Percentiles rank a stretch among this genome's conserved stretches.
Evolutionary conservation across 73 alveolate species (phyloP).

Genomic region (Stentor roeselii): DNA sequence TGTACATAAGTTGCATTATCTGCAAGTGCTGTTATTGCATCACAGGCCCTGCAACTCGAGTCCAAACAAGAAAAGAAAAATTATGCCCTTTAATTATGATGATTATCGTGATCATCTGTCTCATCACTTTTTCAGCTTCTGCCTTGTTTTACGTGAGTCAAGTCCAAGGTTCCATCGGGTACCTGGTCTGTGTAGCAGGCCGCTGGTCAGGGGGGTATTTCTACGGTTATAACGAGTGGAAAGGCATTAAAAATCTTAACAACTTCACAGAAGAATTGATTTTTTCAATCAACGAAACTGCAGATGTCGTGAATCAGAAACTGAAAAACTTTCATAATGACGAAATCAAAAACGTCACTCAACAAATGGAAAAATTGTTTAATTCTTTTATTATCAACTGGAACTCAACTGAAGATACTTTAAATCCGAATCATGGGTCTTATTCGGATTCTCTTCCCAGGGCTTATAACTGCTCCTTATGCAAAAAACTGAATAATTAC

Average conservation of each 20-base stretch:
- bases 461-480: background rate
- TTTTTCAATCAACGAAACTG: background rate
- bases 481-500: background rate
- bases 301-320: background rate
- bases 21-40: slow-evolving; percentile 24
- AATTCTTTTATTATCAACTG: background rate
- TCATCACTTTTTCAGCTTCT: background rate
- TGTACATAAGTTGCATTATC: background rate
- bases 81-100: background rate
- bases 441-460: background rate
- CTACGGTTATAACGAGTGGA: background rate
- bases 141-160: background rate
- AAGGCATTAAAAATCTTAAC: background rate
- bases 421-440: background rate
- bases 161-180: background rate
- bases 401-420: background rate
- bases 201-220: slow-evolving; percentile 15
- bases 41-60: slow-evolving; percentile 5
- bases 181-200: background rate
- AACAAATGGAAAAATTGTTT: background rate
- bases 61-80: background rate
- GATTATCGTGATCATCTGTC: background rate
- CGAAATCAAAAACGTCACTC: background rate
- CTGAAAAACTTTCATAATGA: background rate
- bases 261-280: background rate